Percentiles rank a stretch among this genome's conserved stretches.
phyloP scores from a whole-genome alignment of 306 rosid species.

The Senna siamea region DNA sequence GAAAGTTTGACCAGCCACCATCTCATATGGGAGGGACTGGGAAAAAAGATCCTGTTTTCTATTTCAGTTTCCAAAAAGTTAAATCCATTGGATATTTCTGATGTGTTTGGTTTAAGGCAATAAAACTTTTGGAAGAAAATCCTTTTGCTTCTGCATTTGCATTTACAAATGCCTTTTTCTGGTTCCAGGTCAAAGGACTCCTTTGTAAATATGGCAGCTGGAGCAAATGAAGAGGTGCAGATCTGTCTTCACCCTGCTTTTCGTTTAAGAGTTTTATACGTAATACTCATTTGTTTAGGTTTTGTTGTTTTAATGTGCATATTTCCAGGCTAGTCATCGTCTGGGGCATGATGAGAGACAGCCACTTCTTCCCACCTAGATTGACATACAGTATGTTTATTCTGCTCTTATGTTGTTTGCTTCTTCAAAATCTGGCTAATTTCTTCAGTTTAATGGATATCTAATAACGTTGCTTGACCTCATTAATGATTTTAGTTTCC shows the following conservation, averaged over 20 bases:
- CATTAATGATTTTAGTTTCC: constrained; percentile 24
- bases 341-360: constrained; percentile 80
- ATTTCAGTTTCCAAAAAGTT: not conserved
- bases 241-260: constrained; percentile 35
- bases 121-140: constrained; percentile 10
- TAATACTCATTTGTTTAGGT: constrained; percentile 13
- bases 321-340: constrained; percentile 72
- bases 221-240: constrained; percentile 94
- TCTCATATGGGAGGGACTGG: not conserved
- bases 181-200: constrained; percentile 80
- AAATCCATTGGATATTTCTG: constrained; percentile 19
- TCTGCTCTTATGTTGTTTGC: constrained; percentile 13
- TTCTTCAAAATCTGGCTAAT: constrained; percentile 11
- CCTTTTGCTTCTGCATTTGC: constrained; percentile 15
- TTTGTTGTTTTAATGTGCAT: not conserved
- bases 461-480: constrained; percentile 6
- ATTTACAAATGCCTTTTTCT: constrained; percentile 26
- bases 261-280: not conserved
- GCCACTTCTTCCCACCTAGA: constrained; percentile 90
- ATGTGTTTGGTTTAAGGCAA: not conserved
- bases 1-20: not conserved
- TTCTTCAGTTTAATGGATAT: not conserved
- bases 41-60: not conserved
- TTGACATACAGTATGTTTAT: constrained; percentile 45
- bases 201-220: constrained; percentile 87